phyloP scores from a whole-genome alignment of 176 grass and related monocot species.

The Neostapfia colusana region DNA sequence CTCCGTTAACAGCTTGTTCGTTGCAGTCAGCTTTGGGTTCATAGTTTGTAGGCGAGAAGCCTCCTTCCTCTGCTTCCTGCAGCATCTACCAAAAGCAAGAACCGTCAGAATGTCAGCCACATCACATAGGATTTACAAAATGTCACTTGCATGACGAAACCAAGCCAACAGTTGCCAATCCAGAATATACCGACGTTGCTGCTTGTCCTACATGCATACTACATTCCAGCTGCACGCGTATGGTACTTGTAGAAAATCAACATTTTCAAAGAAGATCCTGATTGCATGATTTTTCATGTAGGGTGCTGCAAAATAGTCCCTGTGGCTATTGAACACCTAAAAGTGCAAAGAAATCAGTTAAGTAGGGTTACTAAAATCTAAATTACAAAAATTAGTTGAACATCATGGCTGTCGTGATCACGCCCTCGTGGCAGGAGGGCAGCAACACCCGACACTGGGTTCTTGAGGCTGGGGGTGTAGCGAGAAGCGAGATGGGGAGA shows the following conservation, averaged over 20 bases:
- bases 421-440: conserved; percentile 34
- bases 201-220: conserved; percentile 3
- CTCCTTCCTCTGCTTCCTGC: conserved; percentile 96
- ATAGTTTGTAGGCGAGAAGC: conserved; percentile 86
- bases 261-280: too few species aligned
- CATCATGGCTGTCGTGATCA: too few species aligned
- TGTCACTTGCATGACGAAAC: conserved; percentile 24
- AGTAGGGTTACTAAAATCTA: too few species aligned
- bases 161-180: neutral
- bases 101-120: neutral
- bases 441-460: conserved; percentile 34
- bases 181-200: neutral
- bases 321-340: too few species aligned
- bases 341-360: too few species aligned
- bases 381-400: too few species aligned
- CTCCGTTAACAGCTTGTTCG: conserved; percentile 80
- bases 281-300: too few species aligned
- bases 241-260: too few species aligned
- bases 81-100: conserved; percentile 60
- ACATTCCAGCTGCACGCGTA: conserved; percentile 13
- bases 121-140: conserved; percentile 23
- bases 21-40: conserved; percentile 90
- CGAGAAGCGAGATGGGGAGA: neutral
- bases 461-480: conserved; percentile 1
- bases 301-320: too few species aligned